Base-by-base conservation (phyloP, 495 filamentous ascomycete genomes). In the Aspergillus mulundensis region DNA sequence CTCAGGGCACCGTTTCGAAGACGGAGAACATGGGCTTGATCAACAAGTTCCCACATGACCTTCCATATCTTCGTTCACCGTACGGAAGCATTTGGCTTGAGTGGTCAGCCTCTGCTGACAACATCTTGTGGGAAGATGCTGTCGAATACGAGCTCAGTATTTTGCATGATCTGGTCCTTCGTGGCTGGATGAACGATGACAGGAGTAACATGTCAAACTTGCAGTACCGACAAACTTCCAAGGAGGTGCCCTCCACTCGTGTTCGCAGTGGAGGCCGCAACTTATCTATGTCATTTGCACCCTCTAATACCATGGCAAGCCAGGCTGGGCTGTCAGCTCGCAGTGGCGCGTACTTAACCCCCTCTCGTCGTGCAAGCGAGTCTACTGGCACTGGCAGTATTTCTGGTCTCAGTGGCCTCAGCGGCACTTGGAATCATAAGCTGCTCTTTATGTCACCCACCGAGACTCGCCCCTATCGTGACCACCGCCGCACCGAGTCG, bases 51-150 rank as follows among this genome's bases (percentile, higher is more conserved):
- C 61, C 61, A 28, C 24, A 34, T 25, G 19, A 61, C 7, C 52
- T 60, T 44, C 10, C 36, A 19, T 25, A 52, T 4, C 56, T 64
- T 16, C 32, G 48, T 18, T 67, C 66, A 10, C 69, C 66, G 3
- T 71, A 64, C 39, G 69, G 69, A 24, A 45, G 43, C 5, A 53
- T 71, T 19, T 71, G 66, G 66, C 60, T 66, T 20, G 69, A 71
- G 53, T 71, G 69, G 69, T 36, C 62, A 5, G 28, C 53, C 1
- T 51, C 60, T 25, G 44, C 41, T 11, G 50, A 62, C 0, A 59
- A 54, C 48, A 42, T 10, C 5, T 56, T 25, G 16, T 71, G 63
- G 59, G 58, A 65, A 16, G 51, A 54, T 18, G 69, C 69, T 20
- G 61, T 63, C 2, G 48, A 55, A 3, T 49, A 58, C 1, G 69